Percentiles rank a stretch among this genome's conserved stretches.
phyloP scores from a whole-genome alignment of 441 rosid species.

The Erysimum cheiri region DNA sequence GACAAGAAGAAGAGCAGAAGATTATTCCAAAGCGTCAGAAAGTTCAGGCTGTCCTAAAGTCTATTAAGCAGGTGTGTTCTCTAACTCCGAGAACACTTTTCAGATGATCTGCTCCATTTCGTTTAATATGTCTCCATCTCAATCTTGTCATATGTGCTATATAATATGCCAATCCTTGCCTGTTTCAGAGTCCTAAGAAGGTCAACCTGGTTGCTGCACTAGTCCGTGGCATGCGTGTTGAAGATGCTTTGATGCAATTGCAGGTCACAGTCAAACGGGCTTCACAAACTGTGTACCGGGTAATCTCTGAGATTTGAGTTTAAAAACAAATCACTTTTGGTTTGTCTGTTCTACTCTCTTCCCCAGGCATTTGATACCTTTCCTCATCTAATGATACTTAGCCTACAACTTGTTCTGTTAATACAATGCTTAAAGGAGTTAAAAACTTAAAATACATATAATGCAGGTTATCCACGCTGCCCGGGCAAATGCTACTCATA shows the following conservation, averaged over 20 bases:
- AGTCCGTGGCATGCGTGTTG: slow-evolving; percentile 96
- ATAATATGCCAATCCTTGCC: slow-evolving; percentile 21
- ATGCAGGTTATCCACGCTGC: slow-evolving; percentile 90
- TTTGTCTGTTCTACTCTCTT: background rate
- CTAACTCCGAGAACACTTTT: background rate
- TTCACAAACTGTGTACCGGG: slow-evolving; percentile 86
- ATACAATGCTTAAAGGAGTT: background rate
- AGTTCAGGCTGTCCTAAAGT: slow-evolving; percentile 86
- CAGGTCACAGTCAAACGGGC: slow-evolving; percentile 88
- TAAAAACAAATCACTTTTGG: background rate
- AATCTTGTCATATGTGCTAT: background rate
- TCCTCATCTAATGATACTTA: slow-evolving; percentile 1
- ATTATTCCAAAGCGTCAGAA: slow-evolving; percentile 57
- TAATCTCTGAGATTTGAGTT: slow-evolving; percentile 32
- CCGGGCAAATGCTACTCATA: slow-evolving; percentile 87
- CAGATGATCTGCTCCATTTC: slow-evolving; percentile 1
- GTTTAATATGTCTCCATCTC: slow-evolving; percentile 6
- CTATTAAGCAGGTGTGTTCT: slow-evolving; percentile 72
- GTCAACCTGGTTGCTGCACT: slow-evolving; percentile 90
- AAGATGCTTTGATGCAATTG: slow-evolving; percentile 90
- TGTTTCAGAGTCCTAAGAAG: slow-evolving; percentile 89
- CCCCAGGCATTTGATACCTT: background rate
- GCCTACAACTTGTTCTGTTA: background rate
- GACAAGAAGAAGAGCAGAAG: slow-evolving; percentile 70
- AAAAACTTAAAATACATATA: background rate